A percentile compares a stretch with the other conserved stretches of the same genome.
Conservation (phyloP, 495 filamentous ascomycete genomes). For the Xylaria nigripes region DNA sequence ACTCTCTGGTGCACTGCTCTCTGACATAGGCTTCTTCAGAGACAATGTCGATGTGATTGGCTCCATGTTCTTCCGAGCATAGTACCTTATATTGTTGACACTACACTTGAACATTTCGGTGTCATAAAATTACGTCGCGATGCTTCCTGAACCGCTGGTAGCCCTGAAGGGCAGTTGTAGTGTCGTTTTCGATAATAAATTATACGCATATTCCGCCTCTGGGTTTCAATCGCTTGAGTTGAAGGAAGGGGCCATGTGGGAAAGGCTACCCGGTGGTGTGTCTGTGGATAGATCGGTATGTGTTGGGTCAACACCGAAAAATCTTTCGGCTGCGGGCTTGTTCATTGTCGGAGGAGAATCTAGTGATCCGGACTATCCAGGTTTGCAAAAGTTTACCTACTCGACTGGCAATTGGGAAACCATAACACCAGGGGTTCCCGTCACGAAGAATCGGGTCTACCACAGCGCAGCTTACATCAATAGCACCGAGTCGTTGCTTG, state of each 20-base stretch:
- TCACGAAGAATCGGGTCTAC: slow-evolving; percentile 58
- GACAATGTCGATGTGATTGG: slow-evolving; percentile 5
- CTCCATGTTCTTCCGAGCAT: not conserved
- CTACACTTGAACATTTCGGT: not conserved
- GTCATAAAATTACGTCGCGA: slow-evolving; percentile 23
- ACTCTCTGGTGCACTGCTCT: not conserved
- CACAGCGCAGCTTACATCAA: slow-evolving; percentile 75
- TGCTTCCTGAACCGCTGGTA: slow-evolving; percentile 57
- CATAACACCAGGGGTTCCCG: slow-evolving; percentile 42
- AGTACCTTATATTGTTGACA: not conserved
- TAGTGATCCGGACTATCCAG: slow-evolving; percentile 50
- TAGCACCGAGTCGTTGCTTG: slow-evolving; percentile 58
- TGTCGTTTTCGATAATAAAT: slow-evolving; percentile 68
- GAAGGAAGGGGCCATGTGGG: slow-evolving; percentile 62
- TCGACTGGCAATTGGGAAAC: slow-evolving; percentile 66
- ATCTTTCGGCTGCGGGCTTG: slow-evolving; percentile 48
- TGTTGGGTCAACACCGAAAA: slow-evolving; percentile 56
- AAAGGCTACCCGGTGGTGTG: slow-evolving; percentile 51
- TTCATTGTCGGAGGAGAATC: slow-evolving; percentile 77
- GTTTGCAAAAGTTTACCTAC: slow-evolving; percentile 82
- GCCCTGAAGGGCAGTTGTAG: slow-evolving; percentile 72
- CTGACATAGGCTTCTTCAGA: not conserved
- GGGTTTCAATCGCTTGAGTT: slow-evolving; percentile 71
- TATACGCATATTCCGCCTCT: slow-evolving; percentile 72
- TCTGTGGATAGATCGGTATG: slow-evolving; percentile 69